Evolutionary conservation across 768 basidiomycete genomes (phyloP).

Genomic region (Xerocomus potaroensis): DNA sequence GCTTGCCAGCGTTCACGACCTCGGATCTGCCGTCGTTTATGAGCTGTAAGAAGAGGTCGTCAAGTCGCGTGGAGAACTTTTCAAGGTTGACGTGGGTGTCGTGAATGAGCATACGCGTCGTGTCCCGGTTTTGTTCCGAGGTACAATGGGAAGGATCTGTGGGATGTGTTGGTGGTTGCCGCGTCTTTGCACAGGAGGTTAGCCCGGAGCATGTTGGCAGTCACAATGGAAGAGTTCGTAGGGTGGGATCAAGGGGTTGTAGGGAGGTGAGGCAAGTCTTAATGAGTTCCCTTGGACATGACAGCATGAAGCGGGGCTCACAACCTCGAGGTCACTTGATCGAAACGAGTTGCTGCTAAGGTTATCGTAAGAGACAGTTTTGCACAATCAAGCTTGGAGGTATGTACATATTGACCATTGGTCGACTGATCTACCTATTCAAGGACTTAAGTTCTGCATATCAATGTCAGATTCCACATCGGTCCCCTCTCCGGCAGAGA

Average conservation of each 20-base stretch:
- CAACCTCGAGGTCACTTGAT: conserved; percentile 48
- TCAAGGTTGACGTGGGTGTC: conserved; percentile 73
- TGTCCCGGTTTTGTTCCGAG: conserved; percentile 60
- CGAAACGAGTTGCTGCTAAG: conserved; percentile 46
- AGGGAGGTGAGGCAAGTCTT: too few relatives aligned
- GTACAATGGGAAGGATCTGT: conserved; percentile 35
- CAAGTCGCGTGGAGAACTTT: conserved; percentile 56
- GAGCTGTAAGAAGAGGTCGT: conserved; percentile 48
- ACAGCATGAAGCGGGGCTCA: conserved; percentile 47
- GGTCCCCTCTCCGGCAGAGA: too few relatives aligned
- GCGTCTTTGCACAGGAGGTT: conserved; percentile 47
- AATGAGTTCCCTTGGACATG: too few relatives aligned
- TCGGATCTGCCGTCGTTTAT: too few relatives aligned
- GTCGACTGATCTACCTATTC: too few relatives aligned
- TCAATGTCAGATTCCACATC: too few relatives aligned
- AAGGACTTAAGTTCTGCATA: too few relatives aligned
- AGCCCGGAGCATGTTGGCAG: conserved; percentile 38
- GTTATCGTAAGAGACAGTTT: too few relatives aligned
- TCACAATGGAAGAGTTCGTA: too few relatives aligned
- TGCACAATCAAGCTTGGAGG: too few relatives aligned
- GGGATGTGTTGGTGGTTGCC: conserved; percentile 19
- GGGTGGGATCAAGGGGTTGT: too few relatives aligned
- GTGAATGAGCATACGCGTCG: conserved; percentile 67
- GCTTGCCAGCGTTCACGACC: conserved; percentile 46
- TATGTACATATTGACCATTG: too few relatives aligned